Evolutionary conservation across 306 rosid genomes (phyloP), one percentile per base, ranked within the genome.

Genomic region (Oxytropis ochrocephala): DNA sequence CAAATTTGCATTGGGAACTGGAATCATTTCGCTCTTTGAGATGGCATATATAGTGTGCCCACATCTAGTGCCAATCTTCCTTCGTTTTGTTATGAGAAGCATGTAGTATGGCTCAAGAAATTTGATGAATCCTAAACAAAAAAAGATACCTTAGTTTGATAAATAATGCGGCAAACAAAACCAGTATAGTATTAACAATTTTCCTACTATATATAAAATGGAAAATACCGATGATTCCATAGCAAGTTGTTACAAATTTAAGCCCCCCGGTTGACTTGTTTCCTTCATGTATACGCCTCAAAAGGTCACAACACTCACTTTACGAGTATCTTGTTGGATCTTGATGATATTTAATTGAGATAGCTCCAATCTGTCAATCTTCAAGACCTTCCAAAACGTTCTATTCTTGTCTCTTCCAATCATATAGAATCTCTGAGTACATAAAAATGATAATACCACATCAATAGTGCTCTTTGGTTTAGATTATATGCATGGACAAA

Each of bases 61-160:
- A 77, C 95, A 91, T 46, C 91, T 86, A 42, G 84, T 74, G 11
- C 99, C 99, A 0, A 95, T 85, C 88, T 89, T 95, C 83, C 91
- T 84, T 79, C 99, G 81, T 57, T 87, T 81, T 0, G 97, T 95
- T 71, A 95, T 85, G 49, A 95, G 77, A 73, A 95, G 80, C 96
- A 95, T 83, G 90, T 95, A 91, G 78, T 85, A 88, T 55, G 99
- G 97, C 83, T 88, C 99, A 46, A 91, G 85, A 83, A 95, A 95
- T 81, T 86, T 95, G 86, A 91, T 84, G 52, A 91, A 87, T 61
- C 99, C 99, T 95, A 82, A 76, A 80, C 46, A 78, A 66, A 77
- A 81, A 72, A 38, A 39, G 11, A 43, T 51, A 33, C 19, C 72
- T 51, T 80, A 13, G 77, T 66, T 74, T 78, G 66, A 47, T 36